Conservation (phyloP, 1,284 basidiomycete genomes). For the Fistulina hepatica region DNA sequence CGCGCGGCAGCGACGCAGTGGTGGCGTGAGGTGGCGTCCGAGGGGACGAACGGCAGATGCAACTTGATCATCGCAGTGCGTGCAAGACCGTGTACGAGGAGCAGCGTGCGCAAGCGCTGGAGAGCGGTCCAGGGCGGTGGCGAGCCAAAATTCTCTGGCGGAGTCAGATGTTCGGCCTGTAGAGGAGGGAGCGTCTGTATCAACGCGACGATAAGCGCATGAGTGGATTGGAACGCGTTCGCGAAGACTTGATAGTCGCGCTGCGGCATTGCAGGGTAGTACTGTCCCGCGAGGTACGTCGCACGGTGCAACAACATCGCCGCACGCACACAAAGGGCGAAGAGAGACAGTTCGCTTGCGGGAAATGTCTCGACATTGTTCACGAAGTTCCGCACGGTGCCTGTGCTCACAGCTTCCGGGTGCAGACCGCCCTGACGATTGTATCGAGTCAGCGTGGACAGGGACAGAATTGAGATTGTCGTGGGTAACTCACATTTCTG, state of each 20-base stretch:
- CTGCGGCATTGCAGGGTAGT: background rate
- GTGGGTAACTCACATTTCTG: conserved; percentile 28
- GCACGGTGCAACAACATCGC: conserved; percentile 11
- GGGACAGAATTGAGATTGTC: background rate
- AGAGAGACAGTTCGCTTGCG: conserved; percentile 4
- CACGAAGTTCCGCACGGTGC: conserved; percentile 1
- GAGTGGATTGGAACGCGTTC: conserved; percentile 1
- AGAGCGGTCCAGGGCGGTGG: conserved; percentile 3
- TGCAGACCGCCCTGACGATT: background rate
- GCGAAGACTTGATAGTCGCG: conserved; percentile 6
- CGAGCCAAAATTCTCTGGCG: too few relatives aligned
- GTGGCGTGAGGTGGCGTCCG: conserved; percentile 8
- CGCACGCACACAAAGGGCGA: conserved; percentile 8
- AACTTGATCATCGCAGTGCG: conserved; percentile 13
- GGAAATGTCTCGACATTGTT: background rate
- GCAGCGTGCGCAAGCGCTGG: conserved; percentile 7
- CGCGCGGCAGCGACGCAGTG: conserved; percentile 9
- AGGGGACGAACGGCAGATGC: conserved; percentile 9
- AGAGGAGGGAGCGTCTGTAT: conserved; percentile 8
- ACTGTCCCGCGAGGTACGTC: conserved; percentile 21
- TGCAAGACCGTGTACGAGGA: conserved; percentile 12
- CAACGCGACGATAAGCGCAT: conserved; percentile 4
- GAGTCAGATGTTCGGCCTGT: conserved; percentile 3
- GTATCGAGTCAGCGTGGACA: too few relatives aligned
- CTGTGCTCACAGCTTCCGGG: background rate